Evolutionary conservation across 140 eudicot species (phyloP).

Genomic region (Oenanthe javanica): DNA sequence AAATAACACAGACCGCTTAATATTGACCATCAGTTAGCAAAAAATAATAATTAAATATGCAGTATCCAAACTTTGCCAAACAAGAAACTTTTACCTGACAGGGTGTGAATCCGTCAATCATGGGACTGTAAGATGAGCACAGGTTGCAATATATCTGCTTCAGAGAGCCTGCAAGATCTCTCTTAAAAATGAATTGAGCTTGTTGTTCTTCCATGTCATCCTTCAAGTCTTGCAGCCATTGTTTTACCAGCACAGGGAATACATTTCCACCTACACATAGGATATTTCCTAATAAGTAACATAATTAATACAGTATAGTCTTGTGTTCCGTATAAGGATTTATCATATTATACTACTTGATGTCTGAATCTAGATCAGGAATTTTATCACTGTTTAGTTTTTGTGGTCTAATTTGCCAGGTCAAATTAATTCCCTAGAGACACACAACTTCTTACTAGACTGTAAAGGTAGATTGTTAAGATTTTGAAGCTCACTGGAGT

Average conservation of each 20-base stretch:
- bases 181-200: slow-evolving; percentile 57
- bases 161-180: slow-evolving; percentile 37
- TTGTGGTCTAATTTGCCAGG: not conserved
- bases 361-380: not conserved
- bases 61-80: not conserved
- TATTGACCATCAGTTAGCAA: not conserved
- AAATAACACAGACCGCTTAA: not conserved
- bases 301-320: not conserved
- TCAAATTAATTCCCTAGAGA: not conserved
- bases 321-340: not conserved
- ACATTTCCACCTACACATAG: slow-evolving; percentile 50
- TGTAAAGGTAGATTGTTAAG: not conserved
- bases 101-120: slow-evolving; percentile 54
- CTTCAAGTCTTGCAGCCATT: slow-evolving; percentile 65
- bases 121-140: slow-evolving; percentile 38
- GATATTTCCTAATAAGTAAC: slow-evolving; percentile 9
- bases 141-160: slow-evolving; percentile 71
- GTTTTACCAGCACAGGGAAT: slow-evolving; percentile 44
- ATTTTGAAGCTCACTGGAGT: not conserved
- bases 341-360: not conserved
- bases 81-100: slow-evolving; percentile 40
- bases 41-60: not conserved
- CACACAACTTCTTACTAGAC: not conserved
- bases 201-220: slow-evolving; percentile 56
- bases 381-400: not conserved